phyloP scores from a whole-genome alignment of 2,329 filamentous ascomycete genomes.

The Colletotrichum plurivorum region DNA sequence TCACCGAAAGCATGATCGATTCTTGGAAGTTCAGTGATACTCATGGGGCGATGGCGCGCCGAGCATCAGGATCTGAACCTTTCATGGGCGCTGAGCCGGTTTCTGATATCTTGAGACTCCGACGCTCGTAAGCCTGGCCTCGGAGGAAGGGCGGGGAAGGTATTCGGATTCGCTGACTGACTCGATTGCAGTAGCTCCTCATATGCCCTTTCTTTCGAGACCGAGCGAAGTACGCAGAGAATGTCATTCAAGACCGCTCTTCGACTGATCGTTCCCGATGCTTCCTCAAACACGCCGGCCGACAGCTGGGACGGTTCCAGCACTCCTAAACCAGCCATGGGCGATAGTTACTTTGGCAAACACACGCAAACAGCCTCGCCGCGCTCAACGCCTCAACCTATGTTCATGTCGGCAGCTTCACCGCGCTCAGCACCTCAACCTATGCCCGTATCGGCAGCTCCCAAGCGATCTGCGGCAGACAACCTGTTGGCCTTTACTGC shows the following conservation, averaged over 20 bases:
- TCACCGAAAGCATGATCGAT: constrained; percentile 17
- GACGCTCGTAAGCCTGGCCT: constrained; percentile 10
- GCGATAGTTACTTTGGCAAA: constrained; percentile 30
- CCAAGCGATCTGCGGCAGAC: background rate
- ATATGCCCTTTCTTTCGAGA: constrained; percentile 6
- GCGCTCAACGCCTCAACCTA: background rate
- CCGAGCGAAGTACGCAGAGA: constrained; percentile 14
- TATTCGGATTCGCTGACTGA: background rate
- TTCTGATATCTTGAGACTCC: background rate
- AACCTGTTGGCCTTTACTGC: background rate
- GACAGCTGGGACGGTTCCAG: constrained; percentile 39
- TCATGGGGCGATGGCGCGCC: constrained; percentile 1
- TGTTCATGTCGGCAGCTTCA: no score
- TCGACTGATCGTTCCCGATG: constrained; percentile 21
- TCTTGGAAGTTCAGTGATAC: background rate
- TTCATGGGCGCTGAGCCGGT: background rate
- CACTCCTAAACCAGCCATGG: constrained; percentile 29
- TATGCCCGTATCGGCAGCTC: constrained; percentile 2
- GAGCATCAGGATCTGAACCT: constrained; percentile 18
- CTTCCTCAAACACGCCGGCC: constrained; percentile 6
- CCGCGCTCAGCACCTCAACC: background rate
- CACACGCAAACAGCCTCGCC: constrained; percentile 3
- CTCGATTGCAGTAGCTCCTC: constrained; percentile 1
- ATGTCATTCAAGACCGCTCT: constrained; percentile 40
- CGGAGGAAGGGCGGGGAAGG: background rate